Percentiles rank a stretch among this genome's conserved stretches.
Conservation (phyloP, 495 filamentous ascomycete species). For the Astrothelium subdiscretum region DNA sequence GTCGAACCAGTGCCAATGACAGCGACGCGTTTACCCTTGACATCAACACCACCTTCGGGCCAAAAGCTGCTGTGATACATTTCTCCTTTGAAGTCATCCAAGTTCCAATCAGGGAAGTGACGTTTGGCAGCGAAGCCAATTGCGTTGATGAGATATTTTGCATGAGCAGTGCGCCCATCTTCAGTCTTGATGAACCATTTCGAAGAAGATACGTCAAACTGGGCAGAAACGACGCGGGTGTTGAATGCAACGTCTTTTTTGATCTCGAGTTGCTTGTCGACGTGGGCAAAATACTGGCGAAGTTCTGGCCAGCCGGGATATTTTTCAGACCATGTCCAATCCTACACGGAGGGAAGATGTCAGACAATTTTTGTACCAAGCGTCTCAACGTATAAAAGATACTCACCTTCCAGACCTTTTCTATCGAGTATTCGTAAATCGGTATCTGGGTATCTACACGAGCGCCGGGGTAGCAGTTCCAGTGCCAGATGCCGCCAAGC, state of each 20-base stretch:
- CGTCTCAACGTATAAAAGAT: too few species aligned
- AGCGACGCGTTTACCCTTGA: slow-evolving; percentile 42
- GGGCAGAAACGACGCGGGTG: slow-evolving; percentile 27
- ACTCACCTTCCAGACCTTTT: slow-evolving; percentile 29
- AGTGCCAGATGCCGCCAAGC: slow-evolving; percentile 40
- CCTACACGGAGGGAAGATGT: slow-evolving; percentile 7
- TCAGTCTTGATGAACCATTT: slow-evolving; percentile 30
- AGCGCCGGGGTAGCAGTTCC: slow-evolving; percentile 33
- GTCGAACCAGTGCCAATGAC: slow-evolving; percentile 48
- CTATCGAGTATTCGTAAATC: slow-evolving; percentile 31
- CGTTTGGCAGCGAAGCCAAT: slow-evolving; percentile 32
- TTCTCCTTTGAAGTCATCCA: slow-evolving; percentile 31
- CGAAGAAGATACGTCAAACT: slow-evolving; percentile 25
- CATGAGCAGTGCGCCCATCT: slow-evolving; percentile 20
- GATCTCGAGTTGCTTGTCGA: slow-evolving; percentile 32
- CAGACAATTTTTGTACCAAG: too few species aligned
- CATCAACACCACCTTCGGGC: slow-evolving; percentile 36
- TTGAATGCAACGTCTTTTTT: slow-evolving; percentile 35
- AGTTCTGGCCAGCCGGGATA: slow-evolving; percentile 32
- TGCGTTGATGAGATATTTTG: slow-evolving; percentile 27
- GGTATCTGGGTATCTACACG: slow-evolving; percentile 32
- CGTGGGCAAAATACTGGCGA: slow-evolving; percentile 32
- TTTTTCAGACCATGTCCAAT: slow-evolving; percentile 35
- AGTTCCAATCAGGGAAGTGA: slow-evolving; percentile 26
- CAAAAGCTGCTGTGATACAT: slow-evolving; percentile 43